These are phyloP conservation scores for Bonia amplexicaulis DNA, from an alignment of 176 grass and related monocot species.

Conservation along the genomic window DNA sequence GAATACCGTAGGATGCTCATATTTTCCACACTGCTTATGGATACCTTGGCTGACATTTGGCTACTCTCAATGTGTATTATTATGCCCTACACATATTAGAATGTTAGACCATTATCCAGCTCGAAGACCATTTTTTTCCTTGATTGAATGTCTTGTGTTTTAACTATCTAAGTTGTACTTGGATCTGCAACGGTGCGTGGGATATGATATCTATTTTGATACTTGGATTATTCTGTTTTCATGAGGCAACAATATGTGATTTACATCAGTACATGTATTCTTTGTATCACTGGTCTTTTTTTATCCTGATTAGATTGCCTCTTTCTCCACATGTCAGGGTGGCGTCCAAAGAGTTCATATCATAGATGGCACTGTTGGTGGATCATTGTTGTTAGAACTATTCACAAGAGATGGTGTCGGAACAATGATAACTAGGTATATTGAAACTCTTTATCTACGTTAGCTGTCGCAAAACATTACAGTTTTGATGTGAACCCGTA, in stretches of 20 bases:
- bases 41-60: not conserved
- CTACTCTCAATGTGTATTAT: not conserved
- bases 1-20: not conserved
- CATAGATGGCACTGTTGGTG: constrained; percentile 82
- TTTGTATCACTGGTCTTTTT: not conserved
- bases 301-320: constrained; percentile 21
- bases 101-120: not conserved
- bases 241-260: not conserved
- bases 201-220: constrained; percentile 10
- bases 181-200: not conserved
- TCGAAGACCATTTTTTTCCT: not conserved
- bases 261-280: not conserved
- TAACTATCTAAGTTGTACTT: not conserved
- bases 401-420: constrained; percentile 92
- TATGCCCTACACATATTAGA: constrained; percentile 1
- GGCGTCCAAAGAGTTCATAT: constrained; percentile 97
- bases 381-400: constrained; percentile 84
- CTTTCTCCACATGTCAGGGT: constrained; percentile 45
- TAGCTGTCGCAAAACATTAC: not conserved
- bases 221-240: not conserved
- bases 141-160: not conserved
- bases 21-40: not conserved
- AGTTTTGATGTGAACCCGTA: not conserved
- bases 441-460: not conserved
- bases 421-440: constrained; percentile 92